Conservation (phyloP, 2,329 filamentous ascomycete genomes). For the Elsinoe batatas region DNA sequence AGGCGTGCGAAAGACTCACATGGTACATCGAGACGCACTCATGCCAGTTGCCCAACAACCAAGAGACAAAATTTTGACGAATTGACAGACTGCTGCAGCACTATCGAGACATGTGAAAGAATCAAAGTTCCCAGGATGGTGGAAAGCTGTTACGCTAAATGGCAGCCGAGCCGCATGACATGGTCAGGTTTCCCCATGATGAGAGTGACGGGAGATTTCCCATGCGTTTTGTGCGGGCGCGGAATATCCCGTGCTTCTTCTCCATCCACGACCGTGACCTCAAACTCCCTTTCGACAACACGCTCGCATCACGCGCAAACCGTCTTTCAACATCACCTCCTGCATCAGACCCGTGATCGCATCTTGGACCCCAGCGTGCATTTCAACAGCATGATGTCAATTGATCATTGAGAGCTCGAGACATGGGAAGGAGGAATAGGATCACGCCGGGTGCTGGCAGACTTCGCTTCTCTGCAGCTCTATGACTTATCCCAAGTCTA, state of each 20-base stretch:
- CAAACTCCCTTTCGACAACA: neutral
- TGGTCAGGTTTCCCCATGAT: neutral
- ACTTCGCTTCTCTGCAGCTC: neutral
- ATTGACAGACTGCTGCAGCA: too few relatives aligned
- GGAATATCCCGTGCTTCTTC: neutral
- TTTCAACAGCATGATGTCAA: neutral
- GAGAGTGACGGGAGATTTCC: too few relatives aligned
- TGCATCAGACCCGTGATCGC: neutral
- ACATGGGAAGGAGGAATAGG: neutral
- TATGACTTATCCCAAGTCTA: constrained; percentile 12
- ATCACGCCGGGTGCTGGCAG: neutral
- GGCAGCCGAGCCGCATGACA: neutral
- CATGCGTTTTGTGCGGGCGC: neutral
- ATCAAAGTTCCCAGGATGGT: neutral
- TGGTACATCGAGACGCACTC: too few relatives aligned
- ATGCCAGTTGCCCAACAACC: too few relatives aligned
- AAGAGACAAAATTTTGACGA: too few relatives aligned
- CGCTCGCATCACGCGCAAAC: neutral
- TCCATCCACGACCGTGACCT: neutral
- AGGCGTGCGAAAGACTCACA: too few relatives aligned
- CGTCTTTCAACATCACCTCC: neutral
- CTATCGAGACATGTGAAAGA: neutral
- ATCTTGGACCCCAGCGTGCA: neutral
- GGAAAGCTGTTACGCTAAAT: constrained; percentile 1
- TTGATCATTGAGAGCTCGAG: neutral